Evolutionary conservation across 2,329 filamentous ascomycete genomes (phyloP).

Genomic region (Lachnellula arida): DNA sequence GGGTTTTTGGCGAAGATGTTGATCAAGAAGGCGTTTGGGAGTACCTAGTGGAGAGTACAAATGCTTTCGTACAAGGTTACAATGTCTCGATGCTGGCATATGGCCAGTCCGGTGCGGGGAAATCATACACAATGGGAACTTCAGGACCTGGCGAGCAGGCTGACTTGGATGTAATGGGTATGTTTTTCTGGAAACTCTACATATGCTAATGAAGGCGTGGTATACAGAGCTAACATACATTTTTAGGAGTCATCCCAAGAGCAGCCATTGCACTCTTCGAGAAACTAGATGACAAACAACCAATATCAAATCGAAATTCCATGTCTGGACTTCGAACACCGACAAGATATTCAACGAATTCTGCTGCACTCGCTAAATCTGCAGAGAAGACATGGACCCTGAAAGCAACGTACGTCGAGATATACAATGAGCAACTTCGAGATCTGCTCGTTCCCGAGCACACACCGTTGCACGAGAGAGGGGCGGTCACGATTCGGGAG

Average conservation of each 20-base stretch:
- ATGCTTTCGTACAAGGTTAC: slow-evolving; percentile 89
- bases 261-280: slow-evolving; percentile 86
- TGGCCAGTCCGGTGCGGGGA: slow-evolving; percentile 94
- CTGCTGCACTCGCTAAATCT: slow-evolving; percentile 18
- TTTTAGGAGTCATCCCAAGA: slow-evolving; percentile 84
- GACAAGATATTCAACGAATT: slow-evolving; percentile 63
- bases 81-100: slow-evolving; percentile 98
- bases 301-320: slow-evolving; percentile 53
- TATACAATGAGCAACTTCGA: slow-evolving; percentile 94
- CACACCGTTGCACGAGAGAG: slow-evolving; percentile 64
- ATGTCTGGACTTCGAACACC: slow-evolving; percentile 78
- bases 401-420: slow-evolving; percentile 92
- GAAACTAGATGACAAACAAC: slow-evolving; percentile 59
- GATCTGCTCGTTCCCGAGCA: slow-evolving; percentile 81
- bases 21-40: slow-evolving; percentile 90
- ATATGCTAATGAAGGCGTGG: neutral
- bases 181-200: slow-evolving; percentile 32
- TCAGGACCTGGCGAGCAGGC: slow-evolving; percentile 76
- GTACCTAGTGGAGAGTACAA: slow-evolving; percentile 85
- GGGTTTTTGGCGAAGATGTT: slow-evolving; percentile 81
- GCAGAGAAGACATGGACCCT: slow-evolving; percentile 80
- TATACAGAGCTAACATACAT: neutral
- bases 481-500: slow-evolving; percentile 84
- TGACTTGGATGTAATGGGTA: slow-evolving; percentile 72
- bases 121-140: slow-evolving; percentile 98